A percentile compares a stretch with the other conserved stretches of the same genome.
phyloP scores from a whole-genome alignment of 495 filamentous ascomycete genomes.

The Penicillium coffeae region DNA sequence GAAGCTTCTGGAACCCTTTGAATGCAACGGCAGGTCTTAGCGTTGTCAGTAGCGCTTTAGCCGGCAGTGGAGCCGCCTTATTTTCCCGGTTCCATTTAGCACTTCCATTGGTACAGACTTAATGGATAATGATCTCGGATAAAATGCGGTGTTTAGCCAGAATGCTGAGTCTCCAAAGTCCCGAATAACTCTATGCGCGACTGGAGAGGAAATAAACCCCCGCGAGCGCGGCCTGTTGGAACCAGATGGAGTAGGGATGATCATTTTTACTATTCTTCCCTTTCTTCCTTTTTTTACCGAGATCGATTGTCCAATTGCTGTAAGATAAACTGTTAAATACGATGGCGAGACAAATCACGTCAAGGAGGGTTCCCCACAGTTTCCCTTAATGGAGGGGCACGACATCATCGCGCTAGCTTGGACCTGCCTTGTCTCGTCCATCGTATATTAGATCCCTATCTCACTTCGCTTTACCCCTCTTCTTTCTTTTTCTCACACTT shows the following conservation, averaged over 20 bases:
- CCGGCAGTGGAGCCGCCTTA: not conserved
- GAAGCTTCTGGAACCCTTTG: not conserved
- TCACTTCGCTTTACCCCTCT: not conserved
- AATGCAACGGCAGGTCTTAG: not conserved
- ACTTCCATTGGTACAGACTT: not conserved
- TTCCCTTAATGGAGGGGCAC: conserved; percentile 10
- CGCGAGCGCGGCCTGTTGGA: not conserved
- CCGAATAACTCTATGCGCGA: too few relatives aligned
- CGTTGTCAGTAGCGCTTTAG: not conserved
- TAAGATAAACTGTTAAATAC: not conserved
- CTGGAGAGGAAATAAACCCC: too few relatives aligned
- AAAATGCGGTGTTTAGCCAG: not conserved
- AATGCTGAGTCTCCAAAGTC: too few relatives aligned
- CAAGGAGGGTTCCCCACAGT: conserved; percentile 3
- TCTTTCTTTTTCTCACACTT: not conserved
- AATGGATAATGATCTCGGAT: not conserved
- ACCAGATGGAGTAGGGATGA: not conserved
- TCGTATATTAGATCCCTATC: conserved; percentile 8
- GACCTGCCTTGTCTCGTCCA: conserved; percentile 33
- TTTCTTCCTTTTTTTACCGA: not conserved
- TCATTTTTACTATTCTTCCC: not conserved
- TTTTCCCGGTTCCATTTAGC: not conserved
- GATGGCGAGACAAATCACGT: not conserved
- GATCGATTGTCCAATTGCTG: not conserved
- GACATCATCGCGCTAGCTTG: conserved; percentile 25